A percentile compares a stretch with the other conserved stretches of the same genome.
These are phyloP conservation scores for Curvularia lunata DNA, from an alignment of 2,329 filamentous ascomycete genomes.

Conservation along the genomic window DNA sequence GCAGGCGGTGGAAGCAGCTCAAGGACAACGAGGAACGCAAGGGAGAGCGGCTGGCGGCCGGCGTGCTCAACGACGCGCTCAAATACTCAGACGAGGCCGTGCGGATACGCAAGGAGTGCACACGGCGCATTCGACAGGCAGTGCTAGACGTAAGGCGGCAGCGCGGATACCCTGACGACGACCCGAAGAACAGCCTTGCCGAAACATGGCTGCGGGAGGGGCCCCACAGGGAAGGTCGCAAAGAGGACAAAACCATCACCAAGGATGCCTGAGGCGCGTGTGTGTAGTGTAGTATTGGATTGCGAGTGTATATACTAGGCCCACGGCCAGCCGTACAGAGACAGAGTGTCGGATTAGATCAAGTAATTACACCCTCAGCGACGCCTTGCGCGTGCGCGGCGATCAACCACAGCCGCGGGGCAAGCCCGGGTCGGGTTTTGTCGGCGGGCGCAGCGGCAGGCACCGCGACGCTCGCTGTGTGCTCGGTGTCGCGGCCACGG, in stretches of 20 bases:
- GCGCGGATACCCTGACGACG: slow-evolving; percentile 78
- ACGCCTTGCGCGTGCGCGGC: slow-evolving; percentile 29
- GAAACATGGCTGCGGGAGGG: slow-evolving; percentile 78
- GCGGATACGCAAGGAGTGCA: slow-evolving; percentile 78
- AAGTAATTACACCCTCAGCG: slow-evolving; percentile 63
- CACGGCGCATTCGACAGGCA: slow-evolving; percentile 76
- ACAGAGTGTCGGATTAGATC: slow-evolving; percentile 65
- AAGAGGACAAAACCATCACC: slow-evolving; percentile 66
- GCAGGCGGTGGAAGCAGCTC: slow-evolving; percentile 75
- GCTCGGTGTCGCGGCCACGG: slow-evolving; percentile 12
- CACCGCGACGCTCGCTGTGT: slow-evolving; percentile 18
- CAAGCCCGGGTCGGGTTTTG: slow-evolving; percentile 28
- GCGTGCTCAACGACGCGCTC: slow-evolving; percentile 68
- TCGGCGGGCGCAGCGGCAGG: slow-evolving; percentile 20
- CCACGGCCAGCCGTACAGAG: not conserved
- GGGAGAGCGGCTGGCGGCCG: slow-evolving; percentile 55
- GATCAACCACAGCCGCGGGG: slow-evolving; percentile 33
- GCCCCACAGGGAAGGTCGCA: slow-evolving; percentile 60
- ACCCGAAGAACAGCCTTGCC: slow-evolving; percentile 75
- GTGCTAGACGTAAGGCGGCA: slow-evolving; percentile 77
- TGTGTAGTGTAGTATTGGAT: slow-evolving; percentile 64
- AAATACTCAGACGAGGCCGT: slow-evolving; percentile 76
- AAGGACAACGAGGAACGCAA: slow-evolving; percentile 59
- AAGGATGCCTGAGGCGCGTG: slow-evolving; percentile 56
- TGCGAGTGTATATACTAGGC: not conserved